Percentiles rank a stretch among this genome's conserved stretches.
Conservation (phyloP, 1,284 basidiomycete species). For the Anthracocystis panici-leucophaei region DNA sequence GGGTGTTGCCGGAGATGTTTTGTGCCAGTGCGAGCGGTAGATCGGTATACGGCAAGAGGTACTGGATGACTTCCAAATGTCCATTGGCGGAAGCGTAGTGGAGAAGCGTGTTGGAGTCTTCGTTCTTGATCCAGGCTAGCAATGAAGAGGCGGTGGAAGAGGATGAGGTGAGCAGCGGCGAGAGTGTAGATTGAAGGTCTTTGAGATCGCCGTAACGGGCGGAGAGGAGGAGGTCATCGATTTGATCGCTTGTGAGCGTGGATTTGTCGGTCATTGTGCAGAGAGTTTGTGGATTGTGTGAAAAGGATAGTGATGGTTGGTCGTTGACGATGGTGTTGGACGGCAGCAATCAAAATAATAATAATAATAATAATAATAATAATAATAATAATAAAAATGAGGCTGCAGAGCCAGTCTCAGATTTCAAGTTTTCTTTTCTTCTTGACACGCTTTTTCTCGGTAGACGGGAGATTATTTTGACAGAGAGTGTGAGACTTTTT, state of each 20-base stretch:
- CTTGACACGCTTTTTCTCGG: slow-evolving; percentile 5
- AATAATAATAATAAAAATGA: too few relatives aligned
- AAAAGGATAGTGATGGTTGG: slow-evolving; percentile 1
- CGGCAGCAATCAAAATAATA: too few relatives aligned
- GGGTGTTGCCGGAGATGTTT: slow-evolving; percentile 66
- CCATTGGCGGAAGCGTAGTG: slow-evolving; percentile 67
- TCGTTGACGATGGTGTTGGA: neutral
- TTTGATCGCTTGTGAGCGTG: slow-evolving; percentile 49
- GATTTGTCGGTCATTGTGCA: slow-evolving; percentile 26
- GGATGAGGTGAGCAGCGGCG: slow-evolving; percentile 22
- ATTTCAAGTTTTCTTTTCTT: neutral
- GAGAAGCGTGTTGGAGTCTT: slow-evolving; percentile 58
- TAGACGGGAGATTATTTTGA: slow-evolving; percentile 5
- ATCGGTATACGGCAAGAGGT: slow-evolving; percentile 46
- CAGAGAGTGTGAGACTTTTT: neutral
- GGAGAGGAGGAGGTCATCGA: slow-evolving; percentile 66
- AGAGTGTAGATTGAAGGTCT: slow-evolving; percentile 45
- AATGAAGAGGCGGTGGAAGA: slow-evolving; percentile 7
- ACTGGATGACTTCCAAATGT: slow-evolving; percentile 49
- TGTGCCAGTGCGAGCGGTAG: slow-evolving; percentile 51
- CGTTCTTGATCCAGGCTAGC: slow-evolving; percentile 47
- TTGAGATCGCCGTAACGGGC: slow-evolving; percentile 64
- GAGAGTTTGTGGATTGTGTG: neutral
- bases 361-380: too few relatives aligned
- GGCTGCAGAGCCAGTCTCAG: neutral